These are phyloP conservation scores for Allomyces macrogynus DNA, from an alignment of 192 early-diverging fungal genomes.

Conservation along the genomic window DNA sequence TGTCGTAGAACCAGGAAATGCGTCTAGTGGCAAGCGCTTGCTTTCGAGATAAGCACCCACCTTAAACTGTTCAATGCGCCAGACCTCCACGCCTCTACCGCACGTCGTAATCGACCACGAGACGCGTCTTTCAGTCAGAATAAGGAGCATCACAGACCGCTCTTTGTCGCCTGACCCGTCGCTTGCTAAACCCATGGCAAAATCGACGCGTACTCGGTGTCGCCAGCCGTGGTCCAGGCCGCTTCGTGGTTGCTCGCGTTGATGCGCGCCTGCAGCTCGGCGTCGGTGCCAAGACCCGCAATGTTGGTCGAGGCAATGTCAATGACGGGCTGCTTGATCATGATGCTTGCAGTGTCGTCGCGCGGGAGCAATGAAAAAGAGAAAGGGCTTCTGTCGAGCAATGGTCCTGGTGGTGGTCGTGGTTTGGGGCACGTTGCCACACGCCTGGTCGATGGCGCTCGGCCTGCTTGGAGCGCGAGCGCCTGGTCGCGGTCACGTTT, in stretches of 20 bases:
- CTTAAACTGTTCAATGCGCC: conserved; percentile 57
- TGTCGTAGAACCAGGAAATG: too few relatives aligned
- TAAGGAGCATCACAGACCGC: neutral
- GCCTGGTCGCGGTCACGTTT: too few relatives aligned
- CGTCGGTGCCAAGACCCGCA: conserved; percentile 29
- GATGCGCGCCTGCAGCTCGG: conserved; percentile 39
- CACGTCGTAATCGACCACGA: conserved; percentile 11
- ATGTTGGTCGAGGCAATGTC: conserved; percentile 32
- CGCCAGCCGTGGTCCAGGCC: conserved; percentile 33
- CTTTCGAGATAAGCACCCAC: too few relatives aligned
- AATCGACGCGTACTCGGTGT: conserved; percentile 17
- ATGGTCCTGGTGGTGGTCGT: too few relatives aligned
- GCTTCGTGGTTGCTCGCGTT: conserved; percentile 32
- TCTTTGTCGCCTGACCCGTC: neutral
- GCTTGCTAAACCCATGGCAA: neutral
- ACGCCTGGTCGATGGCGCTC: too few relatives aligned
- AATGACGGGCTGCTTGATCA: conserved; percentile 1
- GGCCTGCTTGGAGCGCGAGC: too few relatives aligned
- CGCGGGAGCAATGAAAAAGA: too few relatives aligned
- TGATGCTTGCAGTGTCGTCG: too few relatives aligned
- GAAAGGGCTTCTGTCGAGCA: too few relatives aligned
- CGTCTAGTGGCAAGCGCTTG: too few relatives aligned
- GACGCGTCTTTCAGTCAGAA: conserved; percentile 18
- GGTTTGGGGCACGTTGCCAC: too few relatives aligned
- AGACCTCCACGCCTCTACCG: conserved; percentile 13